These are phyloP conservation scores for Neofusicoccum sp. DNA, from an alignment of 2,329 filamentous ascomycete species.

Conservation along the genomic window DNA sequence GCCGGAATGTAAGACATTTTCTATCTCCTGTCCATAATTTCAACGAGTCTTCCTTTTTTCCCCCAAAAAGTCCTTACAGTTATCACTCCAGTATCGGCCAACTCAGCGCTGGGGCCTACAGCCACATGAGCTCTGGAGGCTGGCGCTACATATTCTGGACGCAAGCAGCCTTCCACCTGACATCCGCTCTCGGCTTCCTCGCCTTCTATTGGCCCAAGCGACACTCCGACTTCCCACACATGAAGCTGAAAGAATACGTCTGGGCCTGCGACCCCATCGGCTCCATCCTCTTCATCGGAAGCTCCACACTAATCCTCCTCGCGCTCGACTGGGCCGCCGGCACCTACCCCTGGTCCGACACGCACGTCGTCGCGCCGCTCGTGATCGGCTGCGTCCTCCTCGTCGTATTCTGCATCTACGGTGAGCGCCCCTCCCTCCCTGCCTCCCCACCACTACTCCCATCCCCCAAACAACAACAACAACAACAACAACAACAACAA, in stretches of 20 bases:
- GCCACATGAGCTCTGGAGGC: constrained; percentile 46
- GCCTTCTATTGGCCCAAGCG: constrained; percentile 49
- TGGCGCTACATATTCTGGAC: constrained; percentile 62
- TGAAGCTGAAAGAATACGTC: constrained; percentile 41
- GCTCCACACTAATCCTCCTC: constrained; percentile 34
- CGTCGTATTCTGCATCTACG: constrained; percentile 38
- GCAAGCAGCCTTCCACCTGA: constrained; percentile 54
- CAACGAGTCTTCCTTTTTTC: not conserved
- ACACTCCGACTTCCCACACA: constrained; percentile 37
- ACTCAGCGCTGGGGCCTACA: constrained; percentile 53
- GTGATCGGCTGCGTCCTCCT: constrained; percentile 36
- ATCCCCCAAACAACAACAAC: not conserved
- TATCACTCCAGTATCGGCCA: constrained; percentile 44
- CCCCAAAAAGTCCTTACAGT: not conserved
- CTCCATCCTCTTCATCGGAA: constrained; percentile 39
- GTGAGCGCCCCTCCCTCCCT: not conserved
- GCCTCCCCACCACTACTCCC: not conserved
- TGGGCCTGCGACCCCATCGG: constrained; percentile 26
- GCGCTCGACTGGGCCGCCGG: constrained; percentile 40
- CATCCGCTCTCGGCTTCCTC: constrained; percentile 49
- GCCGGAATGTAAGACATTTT: constrained; percentile 49
- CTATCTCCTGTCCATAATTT: constrained; percentile 7
- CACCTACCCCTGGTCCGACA: constrained; percentile 34
- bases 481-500: too few relatives aligned
- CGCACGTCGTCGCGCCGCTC: constrained; percentile 35